Evolutionary conservation across 371 early-diverging fungal species (phyloP).

Genomic region (Mucor lusitanicus): DNA sequence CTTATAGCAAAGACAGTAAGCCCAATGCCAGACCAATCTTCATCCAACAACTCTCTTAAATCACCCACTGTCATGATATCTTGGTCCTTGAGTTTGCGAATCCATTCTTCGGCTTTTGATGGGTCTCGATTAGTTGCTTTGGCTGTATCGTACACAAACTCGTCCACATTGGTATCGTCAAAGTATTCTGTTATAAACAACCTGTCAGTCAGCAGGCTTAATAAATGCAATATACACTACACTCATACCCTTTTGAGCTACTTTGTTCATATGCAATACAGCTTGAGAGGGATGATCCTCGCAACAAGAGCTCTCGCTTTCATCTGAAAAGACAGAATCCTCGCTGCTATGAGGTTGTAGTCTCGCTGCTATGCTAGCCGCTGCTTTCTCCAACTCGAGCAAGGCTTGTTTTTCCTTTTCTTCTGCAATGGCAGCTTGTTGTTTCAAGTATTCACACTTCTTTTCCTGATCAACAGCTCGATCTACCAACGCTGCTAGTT

Average conservation of each 20-base stretch:
- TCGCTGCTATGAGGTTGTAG: neutral
- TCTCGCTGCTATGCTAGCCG: neutral
- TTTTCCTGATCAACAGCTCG: constrained; percentile 31
- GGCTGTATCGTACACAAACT: constrained; percentile 66
- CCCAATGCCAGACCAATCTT: constrained; percentile 70
- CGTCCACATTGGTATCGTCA: constrained; percentile 61
- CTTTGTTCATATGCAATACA: constrained; percentile 7
- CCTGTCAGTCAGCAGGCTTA: neutral
- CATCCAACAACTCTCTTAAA: constrained; percentile 66
- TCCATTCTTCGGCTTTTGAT: constrained; percentile 72
- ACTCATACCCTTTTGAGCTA: neutral
- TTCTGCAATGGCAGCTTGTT: constrained; percentile 29
- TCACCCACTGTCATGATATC: constrained; percentile 80
- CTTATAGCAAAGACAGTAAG: constrained; percentile 85
- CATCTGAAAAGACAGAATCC: neutral
- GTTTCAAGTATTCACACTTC: constrained; percentile 28
- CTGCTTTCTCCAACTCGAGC: constrained; percentile 13
- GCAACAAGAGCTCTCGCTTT: neutral
- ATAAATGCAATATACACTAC: neutral
- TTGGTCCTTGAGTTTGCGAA: constrained; percentile 61
- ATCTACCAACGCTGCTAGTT: constrained; percentile 23
- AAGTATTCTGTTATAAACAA: constrained; percentile 38
- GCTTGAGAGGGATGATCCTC: neutral
- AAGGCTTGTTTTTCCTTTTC: constrained; percentile 27
- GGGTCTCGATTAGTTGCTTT: constrained; percentile 58